Conservation (phyloP, 257 asterid species). For the Cordia subcordata region DNA sequence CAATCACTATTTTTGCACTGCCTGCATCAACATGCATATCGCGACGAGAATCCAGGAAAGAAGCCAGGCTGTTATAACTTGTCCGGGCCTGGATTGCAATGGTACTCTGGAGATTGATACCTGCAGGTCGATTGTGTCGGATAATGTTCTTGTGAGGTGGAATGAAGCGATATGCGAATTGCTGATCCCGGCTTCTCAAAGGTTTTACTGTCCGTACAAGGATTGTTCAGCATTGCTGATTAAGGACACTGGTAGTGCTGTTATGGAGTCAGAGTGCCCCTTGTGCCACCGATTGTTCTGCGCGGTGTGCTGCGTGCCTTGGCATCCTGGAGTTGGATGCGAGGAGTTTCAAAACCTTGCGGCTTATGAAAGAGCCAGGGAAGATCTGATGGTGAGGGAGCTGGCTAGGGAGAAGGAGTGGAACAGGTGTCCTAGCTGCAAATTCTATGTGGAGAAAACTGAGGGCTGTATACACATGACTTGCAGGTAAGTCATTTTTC, state of each 20-base stretch:
- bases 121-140: slow-evolving; percentile 23
- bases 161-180: slow-evolving; percentile 35
- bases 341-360: slow-evolving; percentile 16
- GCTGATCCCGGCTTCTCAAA: slow-evolving; percentile 24
- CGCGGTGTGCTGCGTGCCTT: slow-evolving; percentile 15
- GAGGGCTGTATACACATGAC: slow-evolving; percentile 19
- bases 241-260: slow-evolving; percentile 10
- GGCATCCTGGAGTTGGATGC: slow-evolving; percentile 27
- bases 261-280: slow-evolving; percentile 15
- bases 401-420: slow-evolving; percentile 13
- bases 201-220: slow-evolving; percentile 27
- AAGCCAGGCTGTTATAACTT: slow-evolving; percentile 14
- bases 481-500: slow-evolving; percentile 37
- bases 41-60: slow-evolving; percentile 14
- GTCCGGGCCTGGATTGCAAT: slow-evolving; percentile 50
- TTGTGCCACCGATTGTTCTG: slow-evolving; percentile 21
- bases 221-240: slow-evolving; percentile 25
- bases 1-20: slow-evolving; percentile 39
- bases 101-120: slow-evolving; percentile 21
- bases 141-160: slow-evolving; percentile 24
- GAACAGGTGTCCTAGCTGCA: slow-evolving; percentile 28
- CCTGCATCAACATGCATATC: slow-evolving; percentile 42
- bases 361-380: slow-evolving; percentile 18
- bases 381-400: slow-evolving; percentile 13
- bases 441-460: slow-evolving; percentile 16